Base-by-base conservation (phyloP, 805 yeast genomes). In the Candida xiaguanensis region DNA sequence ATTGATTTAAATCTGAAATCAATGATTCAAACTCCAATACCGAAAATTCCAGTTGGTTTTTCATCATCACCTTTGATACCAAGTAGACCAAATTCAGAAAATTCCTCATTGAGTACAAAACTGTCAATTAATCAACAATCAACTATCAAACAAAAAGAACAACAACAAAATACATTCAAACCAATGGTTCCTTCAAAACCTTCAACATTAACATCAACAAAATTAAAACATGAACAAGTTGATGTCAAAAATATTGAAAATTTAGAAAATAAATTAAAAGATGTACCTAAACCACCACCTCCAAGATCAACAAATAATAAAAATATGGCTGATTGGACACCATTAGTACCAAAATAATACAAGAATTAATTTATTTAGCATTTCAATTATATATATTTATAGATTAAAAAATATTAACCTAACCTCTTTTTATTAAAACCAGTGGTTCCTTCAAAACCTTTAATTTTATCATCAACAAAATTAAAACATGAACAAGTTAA, bases 251-350 rank as follows among this genome's bases (percentile, higher is more conserved):
- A 43, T 3, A 27, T 31, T 22, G 28, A 20, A 8, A 38, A 39
- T 4, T n/a, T 27, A 14, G 36, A 33, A 5, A 16, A 23, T 13
- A 25, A 24, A 16, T n/a, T 19, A 32, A 31, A 15, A 48, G 13
- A 38, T 30, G 29, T 44, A 20, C 51, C 55, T 0, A 43, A 48
- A 8, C 44, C 56, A 11, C 51, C 55, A 9, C 45, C 52, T 4
- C 40, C 47, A 32, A 29, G 44, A 27, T 4, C 34, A 28, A 15
- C 38, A 39, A 13, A 22, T 23, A 34, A 34, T 20, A 37, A 52
- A 34, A 42, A 60, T 2, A 59, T 72, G 67, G 65, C 74, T 5
- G 72, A 73, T 18, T 74, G 79, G 80, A 71, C 70, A 37, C 78
- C 79, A 4, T 55, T 74, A 36, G 61, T 70, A 16, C 80, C 79